These are phyloP conservation scores for Verbena officinalis DNA, from an alignment of 257 asterid species.

Conservation along the genomic window DNA sequence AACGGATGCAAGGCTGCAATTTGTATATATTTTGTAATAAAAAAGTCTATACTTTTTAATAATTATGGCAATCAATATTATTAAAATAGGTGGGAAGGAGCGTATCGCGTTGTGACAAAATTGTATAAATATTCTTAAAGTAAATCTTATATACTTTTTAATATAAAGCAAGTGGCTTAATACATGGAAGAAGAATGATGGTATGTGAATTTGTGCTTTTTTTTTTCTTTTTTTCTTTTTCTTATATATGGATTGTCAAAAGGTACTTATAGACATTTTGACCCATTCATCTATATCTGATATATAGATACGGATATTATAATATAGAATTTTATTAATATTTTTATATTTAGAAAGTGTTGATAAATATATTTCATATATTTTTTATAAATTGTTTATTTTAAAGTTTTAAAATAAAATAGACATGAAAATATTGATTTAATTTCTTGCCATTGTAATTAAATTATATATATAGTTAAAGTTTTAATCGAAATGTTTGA, in stretches of 20 bases:
- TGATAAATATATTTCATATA: no score
- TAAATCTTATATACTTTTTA: constrained; percentile 32
- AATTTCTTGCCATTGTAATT: background rate
- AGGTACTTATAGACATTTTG: constrained; percentile 25
- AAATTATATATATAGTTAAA: no score
- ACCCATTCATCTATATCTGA: background rate
- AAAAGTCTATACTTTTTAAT: constrained; percentile 18
- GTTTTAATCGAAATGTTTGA: no score
- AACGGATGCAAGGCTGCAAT: constrained; percentile 48
- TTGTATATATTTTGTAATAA: constrained; percentile 2
- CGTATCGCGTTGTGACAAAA: constrained; percentile 29
- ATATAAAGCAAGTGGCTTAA: constrained; percentile 32
- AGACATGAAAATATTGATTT: no score
- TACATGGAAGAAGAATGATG: background rate
- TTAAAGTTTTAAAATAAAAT: no score
- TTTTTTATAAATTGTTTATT: no score
- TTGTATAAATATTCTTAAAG: constrained; percentile 19
- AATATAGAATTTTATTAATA: no score
- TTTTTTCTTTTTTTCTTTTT: background rate
- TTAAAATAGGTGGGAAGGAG: constrained; percentile 29
- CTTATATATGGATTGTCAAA: constrained; percentile 20
- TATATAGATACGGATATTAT: no score
- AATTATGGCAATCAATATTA: background rate
- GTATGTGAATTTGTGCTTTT: constrained; percentile 3
- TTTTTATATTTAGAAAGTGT: no score